phyloP scores from a whole-genome alignment of 208 protist genomes.

The Acanthamoeba royreba region DNA sequence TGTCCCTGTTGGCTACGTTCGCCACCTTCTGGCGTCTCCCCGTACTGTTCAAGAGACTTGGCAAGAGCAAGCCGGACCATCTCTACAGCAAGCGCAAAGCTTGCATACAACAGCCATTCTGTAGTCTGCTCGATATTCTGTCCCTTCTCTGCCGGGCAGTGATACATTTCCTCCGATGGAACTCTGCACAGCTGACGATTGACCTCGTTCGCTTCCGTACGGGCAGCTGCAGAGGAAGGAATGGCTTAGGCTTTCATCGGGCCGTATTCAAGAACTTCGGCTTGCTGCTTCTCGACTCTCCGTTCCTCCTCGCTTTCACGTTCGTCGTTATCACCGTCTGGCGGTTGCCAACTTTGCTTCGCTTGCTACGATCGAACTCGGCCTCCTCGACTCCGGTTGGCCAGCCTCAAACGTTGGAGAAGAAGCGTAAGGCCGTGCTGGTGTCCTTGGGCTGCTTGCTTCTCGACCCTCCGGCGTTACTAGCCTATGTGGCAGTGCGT shows the following conservation, averaged over 20 bases:
- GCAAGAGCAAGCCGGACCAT: background rate
- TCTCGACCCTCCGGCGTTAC: background rate
- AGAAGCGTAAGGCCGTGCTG: background rate
- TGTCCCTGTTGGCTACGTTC: background rate
- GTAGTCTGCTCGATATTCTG: background rate
- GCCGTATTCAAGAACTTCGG: background rate
- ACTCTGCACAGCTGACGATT: background rate
- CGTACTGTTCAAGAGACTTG: background rate
- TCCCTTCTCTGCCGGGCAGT: background rate
- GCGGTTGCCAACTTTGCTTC: background rate
- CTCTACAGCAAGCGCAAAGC: background rate
- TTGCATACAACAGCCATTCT: background rate
- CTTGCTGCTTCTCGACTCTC: background rate
- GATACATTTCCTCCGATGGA: background rate
- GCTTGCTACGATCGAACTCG: background rate
- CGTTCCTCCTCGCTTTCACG: background rate
- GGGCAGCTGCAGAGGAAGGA: background rate
- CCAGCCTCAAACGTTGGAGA: no score
- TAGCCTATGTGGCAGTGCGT: background rate
- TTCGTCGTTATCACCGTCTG: background rate
- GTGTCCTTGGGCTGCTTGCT: background rate
- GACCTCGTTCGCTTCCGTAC: background rate
- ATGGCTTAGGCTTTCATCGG: background rate
- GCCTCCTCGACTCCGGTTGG: background rate
- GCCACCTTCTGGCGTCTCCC: background rate